These are phyloP conservation scores for Dioscorea cayenensis DNA, from an alignment of 116 monocot genomes.

Conservation along the genomic window DNA sequence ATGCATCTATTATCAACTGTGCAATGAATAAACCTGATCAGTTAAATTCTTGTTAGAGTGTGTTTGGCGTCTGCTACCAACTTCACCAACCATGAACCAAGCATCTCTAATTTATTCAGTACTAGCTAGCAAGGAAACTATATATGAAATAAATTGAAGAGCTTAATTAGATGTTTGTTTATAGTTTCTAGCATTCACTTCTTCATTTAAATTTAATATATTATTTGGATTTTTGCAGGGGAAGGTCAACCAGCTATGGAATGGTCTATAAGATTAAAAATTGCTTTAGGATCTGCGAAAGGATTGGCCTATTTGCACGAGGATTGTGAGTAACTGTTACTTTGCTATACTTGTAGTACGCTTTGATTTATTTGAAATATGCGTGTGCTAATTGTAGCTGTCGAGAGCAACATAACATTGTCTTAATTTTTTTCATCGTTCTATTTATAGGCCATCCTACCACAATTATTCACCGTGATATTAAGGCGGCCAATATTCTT, in stretches of 20 bases:
- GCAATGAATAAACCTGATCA: not conserved
- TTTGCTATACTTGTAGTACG: not conserved
- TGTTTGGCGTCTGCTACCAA: too few relatives aligned
- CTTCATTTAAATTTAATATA: not conserved
- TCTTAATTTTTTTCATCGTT: too few relatives aligned
- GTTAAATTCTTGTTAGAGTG: too few relatives aligned
- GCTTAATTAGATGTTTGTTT: too few relatives aligned
- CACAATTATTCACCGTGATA: slow-evolving; percentile 60
- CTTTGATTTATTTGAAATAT: not conserved
- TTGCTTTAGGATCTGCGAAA: slow-evolving; percentile 65
- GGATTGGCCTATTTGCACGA: slow-evolving; percentile 71
- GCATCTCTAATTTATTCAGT: too few relatives aligned
- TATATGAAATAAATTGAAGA: too few relatives aligned
- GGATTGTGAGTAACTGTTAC: slow-evolving; percentile 41
- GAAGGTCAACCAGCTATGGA: slow-evolving; percentile 50
- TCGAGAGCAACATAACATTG: not conserved
- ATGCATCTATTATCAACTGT: too few relatives aligned
- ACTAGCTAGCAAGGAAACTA: too few relatives aligned
- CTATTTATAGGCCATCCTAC: slow-evolving; percentile 52
- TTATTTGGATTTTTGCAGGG: slow-evolving; percentile 17
- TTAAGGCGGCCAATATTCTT: slow-evolving; percentile 61
- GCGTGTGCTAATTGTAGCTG: not conserved
- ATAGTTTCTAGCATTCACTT: too few relatives aligned
- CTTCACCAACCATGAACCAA: too few relatives aligned
- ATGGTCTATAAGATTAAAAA: slow-evolving; percentile 46